A percentile compares a stretch with the other conserved stretches of the same genome.
phyloP scores from a whole-genome alignment of 106 monocot species.

The Xerophyta viscosa region DNA sequence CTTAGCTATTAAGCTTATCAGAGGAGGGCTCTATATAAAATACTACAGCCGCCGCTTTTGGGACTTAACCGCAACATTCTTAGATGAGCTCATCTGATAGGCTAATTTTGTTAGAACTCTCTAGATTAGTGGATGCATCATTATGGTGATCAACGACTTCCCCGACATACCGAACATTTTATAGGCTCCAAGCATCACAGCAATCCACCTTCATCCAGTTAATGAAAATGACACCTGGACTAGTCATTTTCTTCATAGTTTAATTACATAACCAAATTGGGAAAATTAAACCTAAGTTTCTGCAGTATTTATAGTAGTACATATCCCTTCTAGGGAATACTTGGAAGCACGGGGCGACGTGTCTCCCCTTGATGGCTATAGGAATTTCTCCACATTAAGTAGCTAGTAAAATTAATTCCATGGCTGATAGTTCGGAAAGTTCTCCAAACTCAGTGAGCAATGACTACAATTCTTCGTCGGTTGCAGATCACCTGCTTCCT shows the following conservation, averaged over 20 bases:
- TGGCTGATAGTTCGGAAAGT: background rate
- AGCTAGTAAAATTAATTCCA: too few species aligned
- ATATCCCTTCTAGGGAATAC: background rate
- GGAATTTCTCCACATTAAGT: background rate
- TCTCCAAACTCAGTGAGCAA: background rate
- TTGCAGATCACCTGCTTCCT: constrained; percentile 6
- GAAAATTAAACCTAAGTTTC: too few species aligned
- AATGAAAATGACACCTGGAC: background rate
- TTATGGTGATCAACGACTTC: background rate
- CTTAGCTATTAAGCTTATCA: background rate
- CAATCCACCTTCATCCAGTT: background rate
- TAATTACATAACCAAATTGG: too few species aligned
- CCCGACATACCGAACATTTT: constrained; percentile 3
- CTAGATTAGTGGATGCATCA: background rate
- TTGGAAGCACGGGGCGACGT: background rate
- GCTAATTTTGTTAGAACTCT: background rate
- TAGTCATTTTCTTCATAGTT: too few species aligned
- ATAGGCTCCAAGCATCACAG: constrained; percentile 1
- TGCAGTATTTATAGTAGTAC: background rate
- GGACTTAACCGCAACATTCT: background rate
- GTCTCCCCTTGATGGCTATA: background rate
- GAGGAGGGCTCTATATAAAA: too few species aligned
- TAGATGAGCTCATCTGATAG: background rate
- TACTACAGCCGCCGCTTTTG: too few species aligned
- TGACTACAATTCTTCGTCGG: background rate